Conservation (phyloP, 2,329 filamentous ascomycete species). For the Mycocentrospora acerina region DNA sequence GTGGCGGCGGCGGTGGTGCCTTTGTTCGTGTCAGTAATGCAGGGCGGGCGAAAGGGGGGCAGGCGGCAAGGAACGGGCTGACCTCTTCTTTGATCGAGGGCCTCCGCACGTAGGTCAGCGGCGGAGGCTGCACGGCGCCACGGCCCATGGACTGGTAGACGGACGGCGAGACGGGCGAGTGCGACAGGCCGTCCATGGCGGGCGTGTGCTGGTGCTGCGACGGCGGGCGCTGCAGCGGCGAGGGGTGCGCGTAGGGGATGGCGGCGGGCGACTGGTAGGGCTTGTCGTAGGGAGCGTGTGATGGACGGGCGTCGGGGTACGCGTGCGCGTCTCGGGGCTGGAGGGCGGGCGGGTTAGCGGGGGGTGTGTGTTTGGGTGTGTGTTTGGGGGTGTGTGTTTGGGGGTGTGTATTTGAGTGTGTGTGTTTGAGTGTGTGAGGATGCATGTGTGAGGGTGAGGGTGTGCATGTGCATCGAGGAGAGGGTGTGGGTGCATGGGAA, state of each 20-base stretch:
- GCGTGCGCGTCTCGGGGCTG: constrained; percentile 39
- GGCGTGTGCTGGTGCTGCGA: constrained; percentile 35
- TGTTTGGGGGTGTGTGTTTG: background rate
- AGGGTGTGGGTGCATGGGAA: constrained; percentile 3
- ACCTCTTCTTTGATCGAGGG: constrained; percentile 42
- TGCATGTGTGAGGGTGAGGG: too few species aligned
- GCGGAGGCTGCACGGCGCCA: constrained; percentile 40
- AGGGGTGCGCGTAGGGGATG: constrained; percentile 36
- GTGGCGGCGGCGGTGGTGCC: constrained; percentile 60
- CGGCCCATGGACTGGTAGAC: constrained; percentile 35
- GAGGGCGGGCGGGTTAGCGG: constrained; percentile 23
- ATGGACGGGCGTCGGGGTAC: constrained; percentile 34
- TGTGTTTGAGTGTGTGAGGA: too few species aligned
- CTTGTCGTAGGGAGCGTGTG: constrained; percentile 38
- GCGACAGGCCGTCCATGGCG: constrained; percentile 40
- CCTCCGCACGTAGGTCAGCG: constrained; percentile 30
- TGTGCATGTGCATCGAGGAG: too few species aligned
- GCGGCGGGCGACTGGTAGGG: constrained; percentile 42
- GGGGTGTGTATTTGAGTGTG: too few species aligned
- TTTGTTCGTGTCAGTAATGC: constrained; percentile 22
- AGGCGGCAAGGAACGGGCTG: constrained; percentile 7
- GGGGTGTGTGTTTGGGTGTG: background rate
- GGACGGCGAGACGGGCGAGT: constrained; percentile 42
- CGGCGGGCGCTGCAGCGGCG: constrained; percentile 40
- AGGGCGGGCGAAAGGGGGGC: constrained; percentile 2